phyloP scores from a whole-genome alignment of 805 yeast species.

The Saccharomycopsis fermentans region DNA sequence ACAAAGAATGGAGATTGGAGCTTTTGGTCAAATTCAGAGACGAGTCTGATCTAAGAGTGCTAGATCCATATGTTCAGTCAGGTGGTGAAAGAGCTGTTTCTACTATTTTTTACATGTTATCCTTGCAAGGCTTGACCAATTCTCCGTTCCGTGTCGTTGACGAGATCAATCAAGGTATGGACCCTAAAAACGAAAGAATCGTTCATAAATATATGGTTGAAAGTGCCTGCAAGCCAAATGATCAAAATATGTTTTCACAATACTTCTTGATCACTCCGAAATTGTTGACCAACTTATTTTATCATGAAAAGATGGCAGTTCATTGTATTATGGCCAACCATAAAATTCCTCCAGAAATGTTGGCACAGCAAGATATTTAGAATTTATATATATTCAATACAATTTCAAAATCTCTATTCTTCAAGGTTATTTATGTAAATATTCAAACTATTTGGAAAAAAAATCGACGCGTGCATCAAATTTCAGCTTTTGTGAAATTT shows the following conservation, averaged over 20 bases:
- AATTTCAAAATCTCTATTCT: too few species aligned
- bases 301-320: conserved; percentile 70
- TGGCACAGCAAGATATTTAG: not conserved
- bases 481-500: not conserved
- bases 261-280: conserved; percentile 92
- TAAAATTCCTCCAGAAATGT: conserved; percentile 1
- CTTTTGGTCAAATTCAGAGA: conserved; percentile 82
- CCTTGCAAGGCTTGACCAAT: conserved; percentile 76
- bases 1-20: conserved; percentile 71
- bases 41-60: conserved; percentile 52
- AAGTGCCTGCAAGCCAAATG: conserved; percentile 50
- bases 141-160: conserved; percentile 95
- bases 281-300: conserved; percentile 64
- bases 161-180: conserved; percentile 99
- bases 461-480: not conserved
- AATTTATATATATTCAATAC: not conserved
- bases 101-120: conserved; percentile 80
- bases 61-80: conserved; percentile 84
- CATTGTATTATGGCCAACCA: conserved; percentile 65
- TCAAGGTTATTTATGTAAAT: too few species aligned
- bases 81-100: conserved; percentile 98
- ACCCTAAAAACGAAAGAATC: conserved; percentile 77
- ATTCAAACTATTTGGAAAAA: too few species aligned
- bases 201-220: conserved; percentile 81
- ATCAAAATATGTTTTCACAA: conserved; percentile 43